Percentiles rank a stretch among this genome's conserved stretches.
These are phyloP conservation scores for Neopestalotiopsis sp. DNA, from an alignment of 2,329 filamentous ascomycete species.

Conservation along the genomic window DNA sequence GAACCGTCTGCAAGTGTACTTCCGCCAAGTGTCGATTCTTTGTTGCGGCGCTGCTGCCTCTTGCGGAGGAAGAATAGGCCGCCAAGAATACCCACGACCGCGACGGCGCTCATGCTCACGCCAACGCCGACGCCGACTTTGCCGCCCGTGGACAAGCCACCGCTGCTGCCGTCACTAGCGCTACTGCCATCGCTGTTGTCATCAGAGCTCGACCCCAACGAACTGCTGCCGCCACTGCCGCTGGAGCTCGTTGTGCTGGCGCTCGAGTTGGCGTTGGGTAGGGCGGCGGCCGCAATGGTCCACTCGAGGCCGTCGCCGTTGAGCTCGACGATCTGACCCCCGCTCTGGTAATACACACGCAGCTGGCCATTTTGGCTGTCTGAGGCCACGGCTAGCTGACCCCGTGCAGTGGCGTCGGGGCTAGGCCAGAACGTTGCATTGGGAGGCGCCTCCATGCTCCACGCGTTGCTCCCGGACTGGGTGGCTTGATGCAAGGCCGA, in stretches of 20 bases:
- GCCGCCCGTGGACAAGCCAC: conserved; percentile 35
- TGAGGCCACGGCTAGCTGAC: conserved; percentile 34
- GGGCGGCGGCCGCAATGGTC: conserved; percentile 29
- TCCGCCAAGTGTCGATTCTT: conserved; percentile 14
- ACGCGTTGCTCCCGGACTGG: conserved; percentile 30
- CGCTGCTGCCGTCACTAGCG: conserved; percentile 1
- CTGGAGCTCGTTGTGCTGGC: conserved; percentile 7
- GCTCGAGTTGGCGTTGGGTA: conserved; percentile 32
- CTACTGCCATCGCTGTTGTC: conserved; percentile 14
- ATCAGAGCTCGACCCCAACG: conserved; percentile 3
- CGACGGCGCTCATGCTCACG: conserved; percentile 38
- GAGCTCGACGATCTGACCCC: conserved; percentile 36
- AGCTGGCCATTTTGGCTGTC: conserved; percentile 28
- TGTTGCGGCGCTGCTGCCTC: conserved; percentile 27
- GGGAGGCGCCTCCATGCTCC: conserved; percentile 29
- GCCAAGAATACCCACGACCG: conserved; percentile 33
- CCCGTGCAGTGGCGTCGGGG: conserved; percentile 30
- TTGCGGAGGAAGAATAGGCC: conserved; percentile 33
- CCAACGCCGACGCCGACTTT: conserved; percentile 42
- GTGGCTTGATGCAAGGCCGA: conserved; percentile 36
- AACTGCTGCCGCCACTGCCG: conserved; percentile 1
- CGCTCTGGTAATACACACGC: conserved; percentile 41
- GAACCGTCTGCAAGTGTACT: conserved; percentile 6
- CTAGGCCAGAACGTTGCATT: conserved; percentile 26
- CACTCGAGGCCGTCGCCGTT: conserved; percentile 35